Evolutionary conservation across 148 eudicot genomes (phyloP).

Genomic region (Cornus kousa): DNA sequence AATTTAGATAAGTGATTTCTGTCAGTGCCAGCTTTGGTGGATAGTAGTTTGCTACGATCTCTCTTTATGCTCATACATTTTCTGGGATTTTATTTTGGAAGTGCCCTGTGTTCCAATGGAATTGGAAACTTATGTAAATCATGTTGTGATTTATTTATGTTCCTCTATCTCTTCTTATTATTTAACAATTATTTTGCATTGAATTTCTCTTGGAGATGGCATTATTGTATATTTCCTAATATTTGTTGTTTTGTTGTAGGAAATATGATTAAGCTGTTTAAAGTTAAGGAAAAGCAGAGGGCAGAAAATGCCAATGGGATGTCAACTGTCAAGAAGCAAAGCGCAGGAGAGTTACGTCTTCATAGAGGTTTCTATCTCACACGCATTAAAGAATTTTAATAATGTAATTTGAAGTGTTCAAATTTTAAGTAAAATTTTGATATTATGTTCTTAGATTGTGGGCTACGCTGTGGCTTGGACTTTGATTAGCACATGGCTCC

Average conservation of each 20-base stretch:
- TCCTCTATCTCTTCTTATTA: too few relatives aligned
- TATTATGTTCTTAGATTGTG: neutral
- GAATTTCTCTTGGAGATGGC: neutral
- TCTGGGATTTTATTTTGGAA: too few relatives aligned
- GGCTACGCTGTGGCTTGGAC: neutral
- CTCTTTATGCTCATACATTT: neutral
- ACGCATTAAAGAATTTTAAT: neutral
- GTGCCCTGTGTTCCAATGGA: too few relatives aligned
- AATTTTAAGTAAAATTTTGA: too few relatives aligned
- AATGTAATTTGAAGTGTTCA: too few relatives aligned
- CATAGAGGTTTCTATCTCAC: conserved; percentile 49
- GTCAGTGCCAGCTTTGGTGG: neutral
- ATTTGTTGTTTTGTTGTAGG: conserved; percentile 26
- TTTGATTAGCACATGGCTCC: too few relatives aligned
- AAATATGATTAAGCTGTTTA: conserved; percentile 78
- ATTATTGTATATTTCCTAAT: neutral
- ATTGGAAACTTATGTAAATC: too few relatives aligned
- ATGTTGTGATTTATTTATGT: too few relatives aligned
- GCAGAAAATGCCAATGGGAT: conserved; percentile 75
- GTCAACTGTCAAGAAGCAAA: conserved; percentile 68
- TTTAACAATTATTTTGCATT: neutral
- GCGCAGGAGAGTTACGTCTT: conserved; percentile 86
- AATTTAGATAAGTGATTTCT: neutral
- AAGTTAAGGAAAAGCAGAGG: conserved; percentile 74
- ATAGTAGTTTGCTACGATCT: neutral